Evolutionary conservation across 331 rosid species (phyloP), one percentile per base, ranked within the genome.

Genomic region (Telfairia occidentalis): DNA sequence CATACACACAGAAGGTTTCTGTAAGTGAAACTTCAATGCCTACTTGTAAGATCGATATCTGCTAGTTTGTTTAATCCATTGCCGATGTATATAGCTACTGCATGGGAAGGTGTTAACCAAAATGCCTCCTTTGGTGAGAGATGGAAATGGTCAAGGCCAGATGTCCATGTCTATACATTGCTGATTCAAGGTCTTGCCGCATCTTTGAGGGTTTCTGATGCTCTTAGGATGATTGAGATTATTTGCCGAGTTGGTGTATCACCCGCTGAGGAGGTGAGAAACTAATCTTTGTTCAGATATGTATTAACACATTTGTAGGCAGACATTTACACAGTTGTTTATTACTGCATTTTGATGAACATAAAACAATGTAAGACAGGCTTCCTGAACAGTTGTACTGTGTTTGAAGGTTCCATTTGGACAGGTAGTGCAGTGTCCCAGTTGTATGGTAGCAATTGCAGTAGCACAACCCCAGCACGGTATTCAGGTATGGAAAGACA

Each of bases 401-500:
- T 58, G 70, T 60, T 28, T 78, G 75, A 65, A 92, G 98, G 92
- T 90, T 7, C 96, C 86, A 8, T 92, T 92, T 81, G 98, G 98
- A 60, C 90, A 89, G 84, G 86, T 92, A 55, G 92, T 92, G 43
- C 87, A 85, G 38, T 92, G 98, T 83, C 98, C 98, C 65, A 87
- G 84, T 79, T 92, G 96, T 85, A 79, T 42, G 85, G 72, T 92
- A 74, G 96, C 98, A 74, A 79, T 89, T 37, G 89, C 88, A 52
- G 96, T 92, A 81, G 92, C 98, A 55, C 98, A 92, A 83, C 98
- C 96, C 8, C 96, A 92, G 32, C 91, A 90, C 74, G 98, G 98
- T 74, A 84, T 92, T 82, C 96, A 90, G 95, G 97, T 92, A 84
- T 32, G 13, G 15, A 42, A 37, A 37, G 18, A 60, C 43, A 29